A percentile compares a stretch with the other conserved stretches of the same genome.
phyloP scores from a whole-genome alignment of 208 protist species.

The Trichomonas vaginalis region DNA sequence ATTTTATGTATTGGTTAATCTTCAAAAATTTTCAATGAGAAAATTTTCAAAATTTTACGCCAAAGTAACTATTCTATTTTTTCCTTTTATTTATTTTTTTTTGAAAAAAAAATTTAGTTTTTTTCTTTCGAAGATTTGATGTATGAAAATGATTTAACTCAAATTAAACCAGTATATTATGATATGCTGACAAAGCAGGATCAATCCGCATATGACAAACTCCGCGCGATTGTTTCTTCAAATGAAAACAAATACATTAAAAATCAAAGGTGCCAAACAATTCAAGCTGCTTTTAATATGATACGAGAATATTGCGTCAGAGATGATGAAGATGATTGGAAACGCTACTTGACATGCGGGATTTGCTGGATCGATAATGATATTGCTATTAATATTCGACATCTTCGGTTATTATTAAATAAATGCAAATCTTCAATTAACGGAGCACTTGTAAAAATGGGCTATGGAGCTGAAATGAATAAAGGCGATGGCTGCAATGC shows the following conservation, averaged over 20 bases:
- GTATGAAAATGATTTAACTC: not conserved
- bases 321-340: not conserved
- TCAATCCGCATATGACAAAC: not conserved
- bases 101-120: not conserved
- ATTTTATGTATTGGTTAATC: no score
- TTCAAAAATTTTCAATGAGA: no score
- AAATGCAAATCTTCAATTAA: conserved; percentile 10
- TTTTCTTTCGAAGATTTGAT: not conserved
- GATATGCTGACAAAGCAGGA: not conserved
- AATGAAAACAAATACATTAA: not conserved
- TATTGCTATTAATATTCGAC: not conserved
- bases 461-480: not conserved
- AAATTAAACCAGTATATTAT: not conserved
- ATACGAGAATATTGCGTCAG: not conserved
- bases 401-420: not conserved
- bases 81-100: no score
- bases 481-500: not conserved
- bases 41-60: not conserved
- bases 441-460: not conserved
- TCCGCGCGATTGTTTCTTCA: not conserved
- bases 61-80: not conserved
- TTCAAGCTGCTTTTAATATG: not conserved
- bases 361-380: not conserved
- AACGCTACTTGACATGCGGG: not conserved
- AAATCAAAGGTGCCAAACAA: not conserved